These are phyloP conservation scores for Hydrangea macrophylla DNA, from an alignment of 148 eudicot species.

Conservation along the genomic window DNA sequence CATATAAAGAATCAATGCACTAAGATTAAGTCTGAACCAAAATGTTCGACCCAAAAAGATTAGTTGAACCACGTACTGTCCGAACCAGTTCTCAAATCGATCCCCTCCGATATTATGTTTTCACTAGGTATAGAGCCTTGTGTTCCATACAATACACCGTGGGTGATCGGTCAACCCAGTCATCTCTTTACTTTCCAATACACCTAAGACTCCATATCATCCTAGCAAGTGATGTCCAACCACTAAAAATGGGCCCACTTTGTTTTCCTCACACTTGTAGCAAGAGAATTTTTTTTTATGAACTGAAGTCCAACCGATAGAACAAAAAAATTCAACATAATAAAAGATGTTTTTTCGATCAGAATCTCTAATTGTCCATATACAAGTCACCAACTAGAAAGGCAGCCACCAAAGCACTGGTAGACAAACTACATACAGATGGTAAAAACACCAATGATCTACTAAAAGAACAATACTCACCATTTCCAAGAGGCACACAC, in stretches of 20 bases:
- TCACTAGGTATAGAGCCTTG: no score
- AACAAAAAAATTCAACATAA: not conserved
- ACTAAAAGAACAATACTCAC: slow-evolving; percentile 27
- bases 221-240: not conserved
- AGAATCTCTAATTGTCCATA: not conserved
- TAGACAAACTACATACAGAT: slow-evolving; percentile 1
- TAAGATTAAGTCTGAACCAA: no score
- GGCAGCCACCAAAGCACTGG: not conserved
- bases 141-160: no score
- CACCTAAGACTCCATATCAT: no score
- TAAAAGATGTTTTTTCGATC: not conserved
- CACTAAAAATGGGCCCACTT: not conserved
- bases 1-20: no score
- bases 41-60: no score
- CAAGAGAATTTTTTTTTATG: not conserved
- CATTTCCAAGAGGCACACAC: slow-evolving; percentile 40
- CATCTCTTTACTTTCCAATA: no score
- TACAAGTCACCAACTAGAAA: not conserved
- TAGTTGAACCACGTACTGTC: no score
- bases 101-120: no score
- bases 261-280: not conserved
- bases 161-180: no score
- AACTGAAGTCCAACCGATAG: not conserved
- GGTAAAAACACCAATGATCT: not conserved
- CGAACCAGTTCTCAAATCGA: no score